Evolutionary conservation across 805 yeast genomes (phyloP).

Genomic region (Clavispora phyllophila): DNA sequence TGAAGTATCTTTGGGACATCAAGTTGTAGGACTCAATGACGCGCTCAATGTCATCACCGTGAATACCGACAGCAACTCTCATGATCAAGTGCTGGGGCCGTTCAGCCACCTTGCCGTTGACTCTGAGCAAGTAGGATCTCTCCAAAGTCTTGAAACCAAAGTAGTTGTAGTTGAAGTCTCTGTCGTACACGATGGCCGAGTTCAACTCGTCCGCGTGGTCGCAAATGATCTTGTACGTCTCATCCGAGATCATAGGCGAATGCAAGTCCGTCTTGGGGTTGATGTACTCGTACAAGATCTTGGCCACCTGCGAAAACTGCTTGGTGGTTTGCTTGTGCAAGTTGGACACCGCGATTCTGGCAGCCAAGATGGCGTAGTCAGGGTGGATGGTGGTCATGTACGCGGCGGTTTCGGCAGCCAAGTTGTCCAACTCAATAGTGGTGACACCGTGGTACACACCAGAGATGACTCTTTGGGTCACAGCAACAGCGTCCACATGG

Average conservation of each 20-base stretch:
- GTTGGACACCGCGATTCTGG: constrained; percentile 91
- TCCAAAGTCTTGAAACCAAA: constrained; percentile 60
- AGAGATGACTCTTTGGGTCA: constrained; percentile 90
- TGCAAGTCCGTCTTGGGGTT: constrained; percentile 73
- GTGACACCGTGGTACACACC: constrained; percentile 98
- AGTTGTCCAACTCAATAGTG: constrained; percentile 65
- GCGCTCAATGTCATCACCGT: constrained; percentile 47
- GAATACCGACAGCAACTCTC: constrained; percentile 61
- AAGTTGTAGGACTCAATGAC: constrained; percentile 53
- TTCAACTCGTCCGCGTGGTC: constrained; percentile 39
- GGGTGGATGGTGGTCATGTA: constrained; percentile 97
- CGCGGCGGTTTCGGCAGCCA: constrained; percentile 96
- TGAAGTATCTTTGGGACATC: constrained; percentile 56
- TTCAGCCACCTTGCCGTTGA: constrained; percentile 54
- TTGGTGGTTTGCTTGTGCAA: constrained; percentile 92
- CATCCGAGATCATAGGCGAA: constrained; percentile 41
- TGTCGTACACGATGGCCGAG: constrained; percentile 42
- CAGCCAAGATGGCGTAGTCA: constrained; percentile 93
- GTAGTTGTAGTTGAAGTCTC: constrained; percentile 53
- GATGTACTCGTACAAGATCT: constrained; percentile 67
- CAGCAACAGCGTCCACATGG: constrained; percentile 92
- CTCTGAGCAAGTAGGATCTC: constrained; percentile 51
- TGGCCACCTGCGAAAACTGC: constrained; percentile 72
- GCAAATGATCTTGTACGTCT: constrained; percentile 34
- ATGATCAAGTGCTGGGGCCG: constrained; percentile 58